Evolutionary conservation across 140 eudicot species (phyloP).

Genomic region (Anethum foeniculum): DNA sequence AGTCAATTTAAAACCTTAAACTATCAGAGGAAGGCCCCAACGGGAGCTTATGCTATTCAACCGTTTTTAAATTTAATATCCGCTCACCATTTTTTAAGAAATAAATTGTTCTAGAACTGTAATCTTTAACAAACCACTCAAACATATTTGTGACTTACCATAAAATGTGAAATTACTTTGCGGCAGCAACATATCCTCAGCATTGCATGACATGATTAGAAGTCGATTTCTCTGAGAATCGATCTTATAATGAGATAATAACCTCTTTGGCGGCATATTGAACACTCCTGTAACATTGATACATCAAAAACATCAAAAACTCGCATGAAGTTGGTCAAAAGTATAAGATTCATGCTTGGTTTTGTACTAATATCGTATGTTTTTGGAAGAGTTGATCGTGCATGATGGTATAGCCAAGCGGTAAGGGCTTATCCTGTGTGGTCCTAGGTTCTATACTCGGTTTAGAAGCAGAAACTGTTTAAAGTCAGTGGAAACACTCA

Average conservation of each 20-base stretch:
- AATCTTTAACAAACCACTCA: background rate
- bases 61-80: background rate
- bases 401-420: no score
- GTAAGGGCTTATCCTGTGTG: no score
- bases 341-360: background rate
- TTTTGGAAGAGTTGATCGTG: background rate
- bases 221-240: slow-evolving; percentile 63
- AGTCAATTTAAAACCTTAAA: no score
- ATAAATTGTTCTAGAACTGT: background rate
- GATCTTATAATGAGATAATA: slow-evolving; percentile 90
- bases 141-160: slow-evolving; percentile 34
- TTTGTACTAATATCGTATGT: background rate
- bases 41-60: no score
- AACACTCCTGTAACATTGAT: slow-evolving; percentile 49
- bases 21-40: no score
- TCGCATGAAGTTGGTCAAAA: background rate
- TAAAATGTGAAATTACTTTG: slow-evolving; percentile 73
- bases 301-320: background rate
- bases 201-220: slow-evolving; percentile 89
- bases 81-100: background rate
- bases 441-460: no score
- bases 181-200: slow-evolving; percentile 95
- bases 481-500: no score
- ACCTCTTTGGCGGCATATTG: slow-evolving; percentile 81
- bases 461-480: no score